Evolutionary conservation across 306 rosid species (phyloP).

Genomic region (Lathyrus sativus): DNA sequence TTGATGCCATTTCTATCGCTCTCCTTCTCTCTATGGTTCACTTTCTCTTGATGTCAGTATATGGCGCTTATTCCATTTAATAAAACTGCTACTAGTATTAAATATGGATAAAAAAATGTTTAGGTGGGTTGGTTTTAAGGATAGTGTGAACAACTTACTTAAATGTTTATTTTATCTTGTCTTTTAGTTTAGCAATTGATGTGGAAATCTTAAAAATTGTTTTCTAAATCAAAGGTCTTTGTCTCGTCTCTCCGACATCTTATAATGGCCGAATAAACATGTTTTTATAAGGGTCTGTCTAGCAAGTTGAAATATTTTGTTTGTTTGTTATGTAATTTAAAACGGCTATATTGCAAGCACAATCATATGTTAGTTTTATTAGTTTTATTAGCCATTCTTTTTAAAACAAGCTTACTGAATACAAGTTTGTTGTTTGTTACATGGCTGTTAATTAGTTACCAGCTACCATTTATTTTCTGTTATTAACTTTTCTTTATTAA

Average conservation of each 20-base stretch:
- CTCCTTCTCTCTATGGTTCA: background rate
- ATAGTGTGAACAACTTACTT: no score
- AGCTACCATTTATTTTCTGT: no score
- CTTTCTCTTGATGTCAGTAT: conserved; percentile 7
- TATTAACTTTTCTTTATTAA: no score
- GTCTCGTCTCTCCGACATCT: no score
- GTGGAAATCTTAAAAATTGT: background rate
- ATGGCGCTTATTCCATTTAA: background rate
- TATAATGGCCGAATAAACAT: background rate
- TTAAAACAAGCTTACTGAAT: no score
- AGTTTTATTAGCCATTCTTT: background rate
- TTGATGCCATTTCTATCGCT: conserved; percentile 31
- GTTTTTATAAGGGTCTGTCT: background rate
- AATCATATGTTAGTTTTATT: background rate
- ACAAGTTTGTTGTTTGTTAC: no score
- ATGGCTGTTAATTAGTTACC: no score
- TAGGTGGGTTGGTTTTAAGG: no score
- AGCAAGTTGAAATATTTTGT: background rate
- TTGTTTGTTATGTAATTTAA: background rate
- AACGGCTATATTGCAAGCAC: background rate
- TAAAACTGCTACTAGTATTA: background rate
- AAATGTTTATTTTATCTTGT: background rate
- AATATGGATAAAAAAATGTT: no score
- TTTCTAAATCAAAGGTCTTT: background rate
- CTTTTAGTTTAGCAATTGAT: background rate